Evolutionary conservation across 257 asterid genomes (phyloP).

Genomic region (Apocynum venetum): DNA sequence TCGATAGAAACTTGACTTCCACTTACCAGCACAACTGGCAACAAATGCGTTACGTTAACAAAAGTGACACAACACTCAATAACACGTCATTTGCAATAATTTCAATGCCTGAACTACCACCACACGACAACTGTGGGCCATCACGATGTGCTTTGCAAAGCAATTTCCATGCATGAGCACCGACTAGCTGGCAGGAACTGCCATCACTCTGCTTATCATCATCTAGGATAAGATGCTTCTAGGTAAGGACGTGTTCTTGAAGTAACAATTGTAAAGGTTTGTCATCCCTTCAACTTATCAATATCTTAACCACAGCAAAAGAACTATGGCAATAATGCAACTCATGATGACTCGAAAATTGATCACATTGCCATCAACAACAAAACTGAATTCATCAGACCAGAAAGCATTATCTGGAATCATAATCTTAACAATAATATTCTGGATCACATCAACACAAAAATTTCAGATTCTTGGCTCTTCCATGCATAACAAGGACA

Average conservation of each 20-base stretch:
- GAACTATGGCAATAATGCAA: not conserved
- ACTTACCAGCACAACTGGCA: constrained; percentile 3
- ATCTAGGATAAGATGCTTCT: constrained; percentile 3
- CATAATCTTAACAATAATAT: not conserved
- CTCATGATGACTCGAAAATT: not conserved
- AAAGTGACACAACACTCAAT: not conserved
- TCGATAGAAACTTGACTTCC: not conserved
- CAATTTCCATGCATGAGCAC: constrained; percentile 7
- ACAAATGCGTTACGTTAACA: not conserved
- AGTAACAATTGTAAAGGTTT: not conserved
- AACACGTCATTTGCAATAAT: not conserved
- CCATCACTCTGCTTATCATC: not conserved
- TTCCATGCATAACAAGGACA: not conserved
- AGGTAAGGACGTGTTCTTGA: not conserved
- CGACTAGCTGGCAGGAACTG: not conserved
- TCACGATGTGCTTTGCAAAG: not conserved
- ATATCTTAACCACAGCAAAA: not conserved
- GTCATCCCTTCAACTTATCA: not conserved
- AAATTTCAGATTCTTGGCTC: not conserved
- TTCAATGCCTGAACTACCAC: constrained; percentile 8
- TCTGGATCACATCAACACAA: not conserved
- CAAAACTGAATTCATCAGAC: not conserved
- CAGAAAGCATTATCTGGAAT: not conserved
- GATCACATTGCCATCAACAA: not conserved
- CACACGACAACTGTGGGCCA: not conserved